phyloP scores from a whole-genome alignment of 2,329 filamentous ascomycete species.

The Arthrobotrys iridis region DNA sequence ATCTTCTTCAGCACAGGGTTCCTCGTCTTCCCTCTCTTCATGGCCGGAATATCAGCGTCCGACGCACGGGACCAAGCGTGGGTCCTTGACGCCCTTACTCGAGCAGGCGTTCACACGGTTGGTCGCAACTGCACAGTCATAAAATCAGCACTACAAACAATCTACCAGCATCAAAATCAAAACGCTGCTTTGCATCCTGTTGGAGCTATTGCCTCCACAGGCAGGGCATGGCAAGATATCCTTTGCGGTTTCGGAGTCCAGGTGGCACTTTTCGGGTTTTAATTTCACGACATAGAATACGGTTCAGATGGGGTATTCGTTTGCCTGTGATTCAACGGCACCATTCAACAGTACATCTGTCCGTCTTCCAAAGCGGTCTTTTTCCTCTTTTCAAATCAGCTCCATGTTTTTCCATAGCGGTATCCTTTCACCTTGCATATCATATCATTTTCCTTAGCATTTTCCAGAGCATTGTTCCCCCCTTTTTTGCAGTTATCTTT shows the following conservation, averaged over 20 bases:
- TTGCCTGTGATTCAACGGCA: constrained; percentile 17
- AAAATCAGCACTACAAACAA: constrained; percentile 38
- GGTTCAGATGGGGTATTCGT: constrained; percentile 7
- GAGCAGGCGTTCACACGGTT: constrained; percentile 44
- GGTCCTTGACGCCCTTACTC: constrained; percentile 65
- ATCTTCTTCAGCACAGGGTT: constrained; percentile 63
- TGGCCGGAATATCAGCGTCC: constrained; percentile 65
- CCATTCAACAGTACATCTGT: constrained; percentile 28
- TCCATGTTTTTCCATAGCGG: constrained; percentile 30
- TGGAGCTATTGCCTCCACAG: constrained; percentile 36
- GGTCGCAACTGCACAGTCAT: constrained; percentile 48
- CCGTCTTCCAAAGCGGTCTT: constrained; percentile 19
- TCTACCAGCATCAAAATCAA: constrained; percentile 45
- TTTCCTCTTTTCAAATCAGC: neutral
- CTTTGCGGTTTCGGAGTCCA: constrained; percentile 51
- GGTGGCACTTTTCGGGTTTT: constrained; percentile 53
- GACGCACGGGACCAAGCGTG: constrained; percentile 63
- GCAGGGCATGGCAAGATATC: constrained; percentile 48
- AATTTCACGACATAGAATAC: constrained; percentile 19
- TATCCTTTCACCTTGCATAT: constrained; percentile 21
- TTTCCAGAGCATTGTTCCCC: constrained; percentile 10
- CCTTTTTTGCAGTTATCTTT: constrained; percentile 25
- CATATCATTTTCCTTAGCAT: neutral
- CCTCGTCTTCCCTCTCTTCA: constrained; percentile 67
- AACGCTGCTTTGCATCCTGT: constrained; percentile 25